Conservation (phyloP, 2,329 filamentous ascomycete genomes). For the Beauveria sp. region DNA sequence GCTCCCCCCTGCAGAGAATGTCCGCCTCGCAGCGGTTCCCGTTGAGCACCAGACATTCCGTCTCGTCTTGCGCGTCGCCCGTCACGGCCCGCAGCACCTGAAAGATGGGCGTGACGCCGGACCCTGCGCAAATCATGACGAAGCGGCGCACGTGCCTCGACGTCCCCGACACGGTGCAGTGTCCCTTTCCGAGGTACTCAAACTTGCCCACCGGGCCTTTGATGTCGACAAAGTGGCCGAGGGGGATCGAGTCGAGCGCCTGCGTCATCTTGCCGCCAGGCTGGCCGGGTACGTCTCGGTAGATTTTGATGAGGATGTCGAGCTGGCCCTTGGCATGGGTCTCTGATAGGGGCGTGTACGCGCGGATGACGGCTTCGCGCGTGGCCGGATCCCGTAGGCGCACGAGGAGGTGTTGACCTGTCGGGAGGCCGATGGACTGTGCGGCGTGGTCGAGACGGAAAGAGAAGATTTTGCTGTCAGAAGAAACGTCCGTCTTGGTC, state of each 20-base stretch:
- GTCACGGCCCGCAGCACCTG: constrained; percentile 73
- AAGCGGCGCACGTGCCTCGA: constrained; percentile 56
- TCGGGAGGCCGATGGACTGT: constrained; percentile 68
- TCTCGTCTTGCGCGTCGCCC: constrained; percentile 53
- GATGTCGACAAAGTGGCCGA: constrained; percentile 71
- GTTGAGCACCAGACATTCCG: constrained; percentile 65
- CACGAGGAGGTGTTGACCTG: constrained; percentile 83
- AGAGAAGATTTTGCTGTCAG: constrained; percentile 73
- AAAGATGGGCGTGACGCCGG: constrained; percentile 88
- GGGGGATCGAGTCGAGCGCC: constrained; percentile 63
- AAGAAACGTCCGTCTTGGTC: constrained; percentile 62
- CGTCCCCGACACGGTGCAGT: constrained; percentile 52
- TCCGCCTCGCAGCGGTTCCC: constrained; percentile 73
- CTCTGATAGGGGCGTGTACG: constrained; percentile 79
- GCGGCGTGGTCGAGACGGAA: constrained; percentile 66
- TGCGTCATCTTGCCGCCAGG: constrained; percentile 75
- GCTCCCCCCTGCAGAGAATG: constrained; percentile 69
- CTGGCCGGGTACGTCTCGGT: constrained; percentile 50
- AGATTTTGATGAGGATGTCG: constrained; percentile 77
- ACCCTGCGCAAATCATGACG: constrained; percentile 81
- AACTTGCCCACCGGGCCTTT: constrained; percentile 87
- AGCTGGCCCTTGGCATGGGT: constrained; percentile 52
- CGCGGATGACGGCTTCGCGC: constrained; percentile 67
- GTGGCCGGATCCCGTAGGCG: constrained; percentile 66
- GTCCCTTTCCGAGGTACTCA: constrained; percentile 63